These are phyloP conservation scores for Tetracentron sinense DNA, from an alignment of 164 flowering plant genomes.

Conservation along the genomic window DNA sequence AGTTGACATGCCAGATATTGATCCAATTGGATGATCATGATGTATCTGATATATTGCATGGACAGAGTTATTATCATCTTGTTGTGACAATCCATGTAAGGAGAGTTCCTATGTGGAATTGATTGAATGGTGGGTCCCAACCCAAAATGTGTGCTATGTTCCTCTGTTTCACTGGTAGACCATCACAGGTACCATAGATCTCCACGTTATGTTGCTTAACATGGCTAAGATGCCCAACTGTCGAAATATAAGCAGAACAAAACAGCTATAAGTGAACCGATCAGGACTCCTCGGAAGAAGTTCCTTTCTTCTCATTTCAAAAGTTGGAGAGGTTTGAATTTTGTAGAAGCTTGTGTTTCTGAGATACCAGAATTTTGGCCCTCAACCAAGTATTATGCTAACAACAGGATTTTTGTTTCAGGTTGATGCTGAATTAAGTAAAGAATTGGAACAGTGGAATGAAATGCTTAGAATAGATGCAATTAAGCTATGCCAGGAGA, in stretches of 20 bases:
- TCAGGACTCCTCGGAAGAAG: not conserved
- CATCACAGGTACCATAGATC: not conserved
- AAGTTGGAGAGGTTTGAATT: not conserved
- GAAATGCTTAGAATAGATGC: constrained; percentile 85
- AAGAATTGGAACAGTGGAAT: constrained; percentile 94
- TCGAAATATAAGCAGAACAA: not conserved
- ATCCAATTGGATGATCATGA: not conserved
- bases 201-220: not conserved
- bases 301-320: not conserved
- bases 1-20: too few species aligned
- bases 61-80: not conserved
- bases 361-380: not conserved
- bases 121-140: not conserved
- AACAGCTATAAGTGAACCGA: not conserved
- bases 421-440: constrained; percentile 82
- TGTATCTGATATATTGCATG: not conserved
- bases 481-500: constrained; percentile 89
- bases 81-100: not conserved
- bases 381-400: too few species aligned
- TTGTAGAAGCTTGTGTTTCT: not conserved
- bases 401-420: constrained; percentile 17
- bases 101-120: not conserved
- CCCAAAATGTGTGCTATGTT: not conserved
- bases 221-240: too few species aligned
- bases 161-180: not conserved